A percentile compares a stretch with the other conserved stretches of the same genome.
phyloP scores from a whole-genome alignment of 2,329 filamentous ascomycete genomes.

The Exophiala oligosperma region DNA sequence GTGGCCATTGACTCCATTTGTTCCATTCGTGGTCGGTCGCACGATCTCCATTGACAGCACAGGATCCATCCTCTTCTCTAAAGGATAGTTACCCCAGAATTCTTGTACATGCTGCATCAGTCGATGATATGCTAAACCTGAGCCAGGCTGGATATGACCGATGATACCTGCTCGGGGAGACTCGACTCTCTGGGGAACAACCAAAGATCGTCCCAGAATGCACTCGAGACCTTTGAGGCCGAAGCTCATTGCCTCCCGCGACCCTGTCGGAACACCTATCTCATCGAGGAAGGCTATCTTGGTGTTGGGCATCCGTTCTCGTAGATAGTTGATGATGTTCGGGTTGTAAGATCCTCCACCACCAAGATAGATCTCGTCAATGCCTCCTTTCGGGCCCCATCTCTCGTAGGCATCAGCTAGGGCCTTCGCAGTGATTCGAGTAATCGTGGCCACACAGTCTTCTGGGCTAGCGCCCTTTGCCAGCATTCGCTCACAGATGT shows the following conservation, averaged over 20 bases:
- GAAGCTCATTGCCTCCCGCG: constrained; percentile 20
- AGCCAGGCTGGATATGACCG: constrained; percentile 22
- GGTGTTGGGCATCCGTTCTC: constrained; percentile 16
- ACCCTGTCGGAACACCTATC: constrained; percentile 18
- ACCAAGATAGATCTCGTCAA: constrained; percentile 32
- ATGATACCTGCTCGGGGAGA: constrained; percentile 17
- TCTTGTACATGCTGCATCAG: constrained; percentile 17
- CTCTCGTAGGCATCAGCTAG: constrained; percentile 52
- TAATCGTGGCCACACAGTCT: constrained; percentile 59
- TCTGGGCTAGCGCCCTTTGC: constrained; percentile 46
- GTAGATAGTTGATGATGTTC: constrained; percentile 32
- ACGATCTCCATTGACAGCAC: constrained; percentile 15
- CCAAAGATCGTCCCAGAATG: constrained; percentile 15
- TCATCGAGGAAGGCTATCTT: constrained; percentile 17
- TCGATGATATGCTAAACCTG: constrained; percentile 12
- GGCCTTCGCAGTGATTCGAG: constrained; percentile 58
- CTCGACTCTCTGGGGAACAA: constrained; percentile 21
- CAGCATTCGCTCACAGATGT: constrained; percentile 50
- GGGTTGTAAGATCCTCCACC: constrained; percentile 33
- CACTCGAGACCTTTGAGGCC: constrained; percentile 21
- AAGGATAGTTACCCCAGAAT: constrained; percentile 13
- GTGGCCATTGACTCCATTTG: background rate
- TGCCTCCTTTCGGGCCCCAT: constrained; percentile 43
- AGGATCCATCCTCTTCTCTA: constrained; percentile 14
- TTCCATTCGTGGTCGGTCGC: constrained; percentile 1